These are phyloP conservation scores for Apiospora kogelbergensis DNA, from an alignment of 2,329 filamentous ascomycete species.

Conservation along the genomic window DNA sequence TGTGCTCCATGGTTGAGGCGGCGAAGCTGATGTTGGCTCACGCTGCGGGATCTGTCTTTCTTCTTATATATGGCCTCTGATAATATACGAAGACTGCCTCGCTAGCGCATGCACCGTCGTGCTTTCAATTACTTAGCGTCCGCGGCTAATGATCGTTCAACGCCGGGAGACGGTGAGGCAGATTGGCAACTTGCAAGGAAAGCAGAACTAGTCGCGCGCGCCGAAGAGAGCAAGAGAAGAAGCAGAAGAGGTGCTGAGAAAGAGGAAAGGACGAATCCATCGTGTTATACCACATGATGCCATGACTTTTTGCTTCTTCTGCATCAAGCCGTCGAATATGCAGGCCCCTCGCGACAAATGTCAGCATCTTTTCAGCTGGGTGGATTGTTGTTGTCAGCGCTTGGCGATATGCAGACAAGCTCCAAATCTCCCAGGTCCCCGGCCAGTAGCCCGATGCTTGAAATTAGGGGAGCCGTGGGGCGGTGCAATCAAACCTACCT, in stretches of 20 bases:
- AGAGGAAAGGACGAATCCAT: not conserved
- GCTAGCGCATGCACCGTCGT: not conserved
- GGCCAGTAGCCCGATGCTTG: too few relatives aligned
- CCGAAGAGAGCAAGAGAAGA: not conserved
- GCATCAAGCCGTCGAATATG: not conserved
- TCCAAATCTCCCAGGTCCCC: not conserved
- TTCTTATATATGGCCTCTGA: not conserved
- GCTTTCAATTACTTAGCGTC: not conserved
- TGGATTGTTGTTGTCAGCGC: not conserved
- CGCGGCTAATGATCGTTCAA: not conserved
- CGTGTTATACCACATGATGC: not conserved
- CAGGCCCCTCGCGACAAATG: not conserved
- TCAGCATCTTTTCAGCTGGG: conserved; percentile 4
- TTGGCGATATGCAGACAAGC: not conserved
- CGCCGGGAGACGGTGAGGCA: not conserved
- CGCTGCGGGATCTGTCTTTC: not conserved
- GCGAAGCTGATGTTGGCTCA: not conserved
- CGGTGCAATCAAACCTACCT: conserved; percentile 1
- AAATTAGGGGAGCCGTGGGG: not conserved
- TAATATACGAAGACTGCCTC: not conserved
- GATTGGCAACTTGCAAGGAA: not conserved
- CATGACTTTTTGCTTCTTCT: not conserved
- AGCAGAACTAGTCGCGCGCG: not conserved
- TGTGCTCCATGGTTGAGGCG: not conserved
- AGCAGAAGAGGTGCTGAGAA: not conserved